Evolutionary conservation across 2,329 filamentous ascomycete species (phyloP).

Genomic region (Madurella fahalii): DNA sequence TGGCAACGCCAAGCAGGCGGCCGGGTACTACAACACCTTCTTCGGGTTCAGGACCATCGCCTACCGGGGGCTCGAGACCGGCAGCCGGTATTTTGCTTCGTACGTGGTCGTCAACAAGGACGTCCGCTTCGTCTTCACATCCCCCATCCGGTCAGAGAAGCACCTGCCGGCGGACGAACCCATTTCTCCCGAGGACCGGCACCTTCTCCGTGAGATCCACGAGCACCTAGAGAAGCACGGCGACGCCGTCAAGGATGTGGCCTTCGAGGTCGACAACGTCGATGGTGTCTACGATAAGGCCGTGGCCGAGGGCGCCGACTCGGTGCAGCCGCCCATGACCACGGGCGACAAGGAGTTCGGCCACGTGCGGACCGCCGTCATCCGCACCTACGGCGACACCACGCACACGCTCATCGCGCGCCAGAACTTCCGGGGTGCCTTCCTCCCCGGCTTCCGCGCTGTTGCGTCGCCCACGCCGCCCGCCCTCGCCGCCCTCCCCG

Average conservation of each 20-base stretch:
- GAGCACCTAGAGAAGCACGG: constrained; percentile 81
- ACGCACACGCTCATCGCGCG: constrained; percentile 87
- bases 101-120: constrained; percentile 76
- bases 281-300: constrained; percentile 74
- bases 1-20: constrained; percentile 93
- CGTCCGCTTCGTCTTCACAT: constrained; percentile 80
- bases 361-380: constrained; percentile 68
- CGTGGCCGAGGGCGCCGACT: constrained; percentile 57
- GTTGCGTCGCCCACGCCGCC: constrained; percentile 36
- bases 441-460: constrained; percentile 76
- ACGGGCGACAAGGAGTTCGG: constrained; percentile 58
- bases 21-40: constrained; percentile 79
- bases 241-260: constrained; percentile 91
- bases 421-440: constrained; percentile 64
- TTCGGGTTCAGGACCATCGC: constrained; percentile 83
- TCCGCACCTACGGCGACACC: constrained; percentile 91
- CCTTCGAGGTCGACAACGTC: constrained; percentile 90
- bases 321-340: constrained; percentile 58
- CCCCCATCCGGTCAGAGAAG: constrained; percentile 63
- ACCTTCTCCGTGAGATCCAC: constrained; percentile 69
- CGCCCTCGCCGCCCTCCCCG: constrained; percentile 49
- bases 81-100: constrained; percentile 73
- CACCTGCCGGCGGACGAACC: constrained; percentile 56
- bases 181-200: constrained; percentile 59
- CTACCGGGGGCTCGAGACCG: constrained; percentile 85